Conservation (phyloP, 768 basidiomycete genomes). For the Rhizopogon vinicolor region DNA sequence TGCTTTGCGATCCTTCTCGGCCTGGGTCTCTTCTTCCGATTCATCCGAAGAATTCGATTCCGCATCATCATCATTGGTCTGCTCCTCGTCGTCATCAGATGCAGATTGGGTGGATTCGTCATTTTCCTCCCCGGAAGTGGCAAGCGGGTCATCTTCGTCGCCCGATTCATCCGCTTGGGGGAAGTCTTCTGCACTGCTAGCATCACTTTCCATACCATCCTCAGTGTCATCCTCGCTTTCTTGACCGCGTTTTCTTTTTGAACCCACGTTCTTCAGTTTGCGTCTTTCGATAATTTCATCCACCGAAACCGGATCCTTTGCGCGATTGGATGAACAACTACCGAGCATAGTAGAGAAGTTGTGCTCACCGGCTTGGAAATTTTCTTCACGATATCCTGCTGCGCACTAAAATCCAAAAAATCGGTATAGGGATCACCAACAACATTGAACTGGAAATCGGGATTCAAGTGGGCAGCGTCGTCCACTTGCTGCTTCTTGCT, state of each 20-base stretch:
- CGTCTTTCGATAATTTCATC: slow-evolving; percentile 88
- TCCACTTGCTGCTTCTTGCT: slow-evolving; percentile 25
- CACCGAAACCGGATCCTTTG: slow-evolving; percentile 75
- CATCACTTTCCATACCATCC: slow-evolving; percentile 27
- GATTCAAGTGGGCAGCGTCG: slow-evolving; percentile 67
- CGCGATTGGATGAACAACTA: slow-evolving; percentile 2
- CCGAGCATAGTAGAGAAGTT: not conserved
- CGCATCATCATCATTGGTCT: slow-evolving; percentile 10
- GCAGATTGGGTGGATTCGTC: slow-evolving; percentile 25
- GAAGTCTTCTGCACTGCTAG: not conserved
- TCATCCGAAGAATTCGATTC: slow-evolving; percentile 54
- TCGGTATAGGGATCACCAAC: slow-evolving; percentile 67
- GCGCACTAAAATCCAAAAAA: slow-evolving; percentile 36
- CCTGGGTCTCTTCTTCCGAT: slow-evolving; percentile 56
- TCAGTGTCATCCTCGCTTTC: slow-evolving; percentile 32
- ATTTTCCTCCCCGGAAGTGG: slow-evolving; percentile 27
- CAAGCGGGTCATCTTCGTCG: slow-evolving; percentile 26
- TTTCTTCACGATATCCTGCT: slow-evolving; percentile 56
- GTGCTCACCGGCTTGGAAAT: slow-evolving; percentile 57
- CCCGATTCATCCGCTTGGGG: slow-evolving; percentile 25
- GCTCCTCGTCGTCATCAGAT: slow-evolving; percentile 32
- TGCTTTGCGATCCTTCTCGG: slow-evolving; percentile 66
- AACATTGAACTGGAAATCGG: slow-evolving; percentile 79
- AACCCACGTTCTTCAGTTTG: slow-evolving; percentile 35
- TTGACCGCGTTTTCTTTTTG: slow-evolving; percentile 59